Evolutionary conservation across 805 yeast species (phyloP).

Genomic region (Candida vartiovaarae): DNA sequence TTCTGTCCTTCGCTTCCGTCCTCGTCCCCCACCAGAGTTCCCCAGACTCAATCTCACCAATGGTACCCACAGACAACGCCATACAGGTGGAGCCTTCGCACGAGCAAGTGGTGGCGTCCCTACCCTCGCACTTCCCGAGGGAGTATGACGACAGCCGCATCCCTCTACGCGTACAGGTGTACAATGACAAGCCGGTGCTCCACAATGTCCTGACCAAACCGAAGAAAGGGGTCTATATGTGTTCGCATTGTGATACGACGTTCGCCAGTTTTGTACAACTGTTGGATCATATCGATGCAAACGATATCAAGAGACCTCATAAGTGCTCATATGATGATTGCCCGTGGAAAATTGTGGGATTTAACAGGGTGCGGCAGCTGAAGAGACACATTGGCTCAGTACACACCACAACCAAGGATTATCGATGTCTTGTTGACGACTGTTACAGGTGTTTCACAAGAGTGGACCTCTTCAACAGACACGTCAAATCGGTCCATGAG

Average conservation of each 20-base stretch:
- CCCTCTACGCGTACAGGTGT: conserved; percentile 23
- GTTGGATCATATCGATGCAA: conserved; percentile 30
- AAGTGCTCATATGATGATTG: conserved; percentile 29
- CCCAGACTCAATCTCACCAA: not conserved
- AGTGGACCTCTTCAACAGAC: conserved; percentile 30
- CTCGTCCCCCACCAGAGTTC: too few species aligned
- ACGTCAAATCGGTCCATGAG: conserved; percentile 30
- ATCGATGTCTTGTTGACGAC: conserved; percentile 65
- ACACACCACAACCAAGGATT: conserved; percentile 30
- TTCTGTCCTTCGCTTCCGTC: too few species aligned
- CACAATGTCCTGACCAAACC: conserved; percentile 19
- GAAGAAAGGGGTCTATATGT: conserved; percentile 32
- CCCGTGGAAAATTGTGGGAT: conserved; percentile 37
- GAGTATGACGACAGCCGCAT: conserved; percentile 18
- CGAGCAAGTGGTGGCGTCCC: conserved; percentile 7
- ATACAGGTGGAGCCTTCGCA: not conserved
- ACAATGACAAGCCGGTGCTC: conserved; percentile 27
- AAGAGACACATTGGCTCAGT: conserved; percentile 25
- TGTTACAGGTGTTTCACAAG: conserved; percentile 62
- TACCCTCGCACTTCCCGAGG: conserved; percentile 22
- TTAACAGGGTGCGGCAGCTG: conserved; percentile 29
- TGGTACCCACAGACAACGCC: too few species aligned
- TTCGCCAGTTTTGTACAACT: conserved; percentile 27
- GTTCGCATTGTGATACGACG: conserved; percentile 30
- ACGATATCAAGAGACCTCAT: conserved; percentile 26